A percentile compares a stretch with the other conserved stretches of the same genome.
These are phyloP conservation scores for Arthroderma sp. DNA, from an alignment of 2,329 filamentous ascomycete genomes.

Conservation along the genomic window DNA sequence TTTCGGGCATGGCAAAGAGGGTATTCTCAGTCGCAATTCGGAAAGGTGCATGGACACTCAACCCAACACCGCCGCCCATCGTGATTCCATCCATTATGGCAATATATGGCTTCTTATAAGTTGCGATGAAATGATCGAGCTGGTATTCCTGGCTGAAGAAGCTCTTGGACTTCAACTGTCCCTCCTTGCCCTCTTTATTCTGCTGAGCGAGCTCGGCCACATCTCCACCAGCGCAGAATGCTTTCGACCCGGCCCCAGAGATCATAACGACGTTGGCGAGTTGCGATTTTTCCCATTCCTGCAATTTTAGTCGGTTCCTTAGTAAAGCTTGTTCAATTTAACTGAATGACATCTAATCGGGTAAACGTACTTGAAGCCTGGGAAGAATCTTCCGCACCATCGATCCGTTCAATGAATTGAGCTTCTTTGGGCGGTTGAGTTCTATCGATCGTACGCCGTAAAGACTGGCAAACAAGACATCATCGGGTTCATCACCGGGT, in stretches of 20 bases:
- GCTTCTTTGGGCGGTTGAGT: constrained; percentile 83
- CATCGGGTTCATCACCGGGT: constrained; percentile 61
- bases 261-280: constrained; percentile 86
- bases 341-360: constrained; percentile 2
- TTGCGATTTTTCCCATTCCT: constrained; percentile 89
- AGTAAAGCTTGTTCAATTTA: neutral
- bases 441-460: constrained; percentile 87
- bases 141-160: constrained; percentile 96
- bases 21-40: constrained; percentile 93
- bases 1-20: constrained; percentile 96
- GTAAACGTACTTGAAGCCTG: constrained; percentile 46
- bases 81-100: constrained; percentile 96
- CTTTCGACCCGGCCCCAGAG: constrained; percentile 72
- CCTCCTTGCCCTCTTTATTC: constrained; percentile 53
- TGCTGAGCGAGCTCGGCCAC: constrained; percentile 63
- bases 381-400: constrained; percentile 94
- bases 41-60: constrained; percentile 90
- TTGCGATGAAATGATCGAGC: constrained; percentile 88
- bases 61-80: constrained; percentile 92
- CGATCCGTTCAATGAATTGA: constrained; percentile 83
- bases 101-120: constrained; percentile 83
- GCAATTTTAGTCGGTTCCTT: constrained; percentile 5
- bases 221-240: constrained; percentile 89
- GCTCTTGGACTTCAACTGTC: constrained; percentile 60
- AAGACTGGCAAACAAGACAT: constrained; percentile 81